Evolutionary conservation across 495 filamentous ascomycete species (phyloP), one percentile per base, ranked within the genome.

Genomic region (Cairneyella variabilis): DNA sequence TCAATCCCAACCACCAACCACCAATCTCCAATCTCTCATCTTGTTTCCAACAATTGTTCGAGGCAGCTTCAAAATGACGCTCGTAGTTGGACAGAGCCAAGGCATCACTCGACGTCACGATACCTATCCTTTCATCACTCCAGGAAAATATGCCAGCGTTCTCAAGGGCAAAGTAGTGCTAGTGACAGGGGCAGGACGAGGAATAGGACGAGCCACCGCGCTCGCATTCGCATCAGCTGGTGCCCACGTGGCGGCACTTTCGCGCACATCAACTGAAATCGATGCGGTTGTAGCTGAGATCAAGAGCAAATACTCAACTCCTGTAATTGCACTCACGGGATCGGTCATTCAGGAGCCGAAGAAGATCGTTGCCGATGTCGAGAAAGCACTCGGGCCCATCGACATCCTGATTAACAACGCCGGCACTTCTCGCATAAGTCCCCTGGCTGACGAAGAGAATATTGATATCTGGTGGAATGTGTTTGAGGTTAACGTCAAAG

Each of bases 51-150:
- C n/a, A n/a, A n/a, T n/a, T n/a, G n/a, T n/a, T n/a, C n/a, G n/a
- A n/a, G n/a, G n/a, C n/a, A n/a, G n/a, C n/a, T n/a, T n/a, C n/a
- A n/a, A n/a, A n/a, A n/a, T n/a, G n/a, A n/a, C n/a, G n/a, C n/a
- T n/a, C n/a, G n/a, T n/a, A n/a, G n/a, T n/a, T n/a, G n/a, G n/a
- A n/a, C n/a, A n/a, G n/a, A n/a, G n/a, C n/a, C n/a, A n/a, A n/a
- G n/a, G n/a, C n/a, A n/a, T 39, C 11, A 28, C 56, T 1, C 39
- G 64, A 17, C 68, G 71, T 34, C 47, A 54, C 28, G 69, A 76
- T 43, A 72, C 73, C 20, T 77, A 79, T 53, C 71, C 71, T 3
- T 67, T 65, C 28, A 77, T 77, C 45, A 75, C 76, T 53, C 71
- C 72, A 3, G 16, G 7, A 1, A 1, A 26, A 25, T 67, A 64